Conservation (phyloP, 768 basidiomycete species). For the Suillus bovinus region DNA sequence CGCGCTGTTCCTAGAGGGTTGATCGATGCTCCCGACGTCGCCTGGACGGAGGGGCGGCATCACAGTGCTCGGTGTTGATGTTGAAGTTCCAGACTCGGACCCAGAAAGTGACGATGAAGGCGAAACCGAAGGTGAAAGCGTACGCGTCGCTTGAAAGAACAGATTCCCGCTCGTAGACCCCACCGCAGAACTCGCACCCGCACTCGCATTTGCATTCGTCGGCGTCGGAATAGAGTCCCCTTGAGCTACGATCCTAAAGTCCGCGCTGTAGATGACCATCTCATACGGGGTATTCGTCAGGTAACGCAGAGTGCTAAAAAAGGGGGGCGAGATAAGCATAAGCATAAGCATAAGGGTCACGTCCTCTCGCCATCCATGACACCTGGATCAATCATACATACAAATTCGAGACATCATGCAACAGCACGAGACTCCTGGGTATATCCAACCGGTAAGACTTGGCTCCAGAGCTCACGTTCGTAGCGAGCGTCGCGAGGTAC, state of each 20-base stretch:
- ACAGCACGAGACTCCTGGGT: slow-evolving; percentile 23
- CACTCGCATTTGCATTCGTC: neutral
- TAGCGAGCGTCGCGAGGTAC: slow-evolving; percentile 44
- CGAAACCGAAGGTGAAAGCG: neutral
- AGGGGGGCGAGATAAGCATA: no score
- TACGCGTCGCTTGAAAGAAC: neutral
- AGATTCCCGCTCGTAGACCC: neutral
- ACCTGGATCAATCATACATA: slow-evolving; percentile 18
- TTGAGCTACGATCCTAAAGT: slow-evolving; percentile 41
- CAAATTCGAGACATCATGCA: slow-evolving; percentile 31
- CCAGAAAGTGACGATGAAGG: neutral
- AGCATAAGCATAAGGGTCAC: neutral
- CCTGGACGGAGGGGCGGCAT: slow-evolving; percentile 10
- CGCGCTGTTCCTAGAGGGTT: slow-evolving; percentile 17
- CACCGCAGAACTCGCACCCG: neutral
- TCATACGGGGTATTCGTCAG: slow-evolving; percentile 23
- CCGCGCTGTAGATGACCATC: slow-evolving; percentile 48
- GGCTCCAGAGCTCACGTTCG: slow-evolving; percentile 38
- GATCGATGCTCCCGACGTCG: slow-evolving; percentile 4
- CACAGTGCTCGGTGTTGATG: neutral
- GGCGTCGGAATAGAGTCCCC: neutral
- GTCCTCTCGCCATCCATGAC: neutral
- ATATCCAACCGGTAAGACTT: slow-evolving; percentile 28
- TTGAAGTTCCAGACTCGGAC: neutral
- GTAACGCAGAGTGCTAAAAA: slow-evolving; percentile 35